Conservation (phyloP, 768 basidiomycete genomes). For the Rhizopogon vesiculosus region DNA sequence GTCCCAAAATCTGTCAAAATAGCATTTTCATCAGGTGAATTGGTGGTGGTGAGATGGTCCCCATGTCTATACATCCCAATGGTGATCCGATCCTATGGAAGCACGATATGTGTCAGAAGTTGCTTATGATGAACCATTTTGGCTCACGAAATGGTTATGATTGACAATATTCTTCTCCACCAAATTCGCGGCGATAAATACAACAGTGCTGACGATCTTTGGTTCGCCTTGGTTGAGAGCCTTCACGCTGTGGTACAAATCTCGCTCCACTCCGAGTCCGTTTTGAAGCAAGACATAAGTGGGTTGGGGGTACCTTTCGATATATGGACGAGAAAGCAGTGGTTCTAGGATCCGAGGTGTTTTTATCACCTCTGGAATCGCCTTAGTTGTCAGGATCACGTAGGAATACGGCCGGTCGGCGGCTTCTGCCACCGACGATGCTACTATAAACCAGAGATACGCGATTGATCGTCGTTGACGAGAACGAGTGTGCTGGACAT, state of each 20-base stretch:
- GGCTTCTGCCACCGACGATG: constrained; percentile 54
- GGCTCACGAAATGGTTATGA: not conserved
- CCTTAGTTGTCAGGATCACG: constrained; percentile 67
- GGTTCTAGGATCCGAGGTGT: constrained; percentile 55
- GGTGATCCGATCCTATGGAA: constrained; percentile 41
- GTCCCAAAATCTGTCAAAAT: constrained; percentile 41
- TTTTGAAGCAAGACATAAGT: constrained; percentile 56
- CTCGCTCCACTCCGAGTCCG: constrained; percentile 60
- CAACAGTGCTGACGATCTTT: constrained; percentile 48
- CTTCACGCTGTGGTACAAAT: constrained; percentile 52
- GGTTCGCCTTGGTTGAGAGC: constrained; percentile 38
- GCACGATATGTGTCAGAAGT: not conserved
- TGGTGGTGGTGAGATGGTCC: constrained; percentile 33
- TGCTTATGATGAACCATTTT: not conserved
- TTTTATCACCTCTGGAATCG: constrained; percentile 58
- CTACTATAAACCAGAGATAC: constrained; percentile 37
- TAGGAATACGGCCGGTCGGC: constrained; percentile 57
- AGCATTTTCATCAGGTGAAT: constrained; percentile 36
- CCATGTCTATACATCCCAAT: constrained; percentile 53
- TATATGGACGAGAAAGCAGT: constrained; percentile 45
- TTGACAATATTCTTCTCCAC: constrained; percentile 41
- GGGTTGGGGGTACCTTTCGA: constrained; percentile 25
- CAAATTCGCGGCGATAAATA: constrained; percentile 53
- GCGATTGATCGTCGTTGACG: not conserved
- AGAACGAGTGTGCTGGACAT: not conserved